phyloP scores from a whole-genome alignment of 1,284 basidiomycete species.

The Trametes polyzona region DNA sequence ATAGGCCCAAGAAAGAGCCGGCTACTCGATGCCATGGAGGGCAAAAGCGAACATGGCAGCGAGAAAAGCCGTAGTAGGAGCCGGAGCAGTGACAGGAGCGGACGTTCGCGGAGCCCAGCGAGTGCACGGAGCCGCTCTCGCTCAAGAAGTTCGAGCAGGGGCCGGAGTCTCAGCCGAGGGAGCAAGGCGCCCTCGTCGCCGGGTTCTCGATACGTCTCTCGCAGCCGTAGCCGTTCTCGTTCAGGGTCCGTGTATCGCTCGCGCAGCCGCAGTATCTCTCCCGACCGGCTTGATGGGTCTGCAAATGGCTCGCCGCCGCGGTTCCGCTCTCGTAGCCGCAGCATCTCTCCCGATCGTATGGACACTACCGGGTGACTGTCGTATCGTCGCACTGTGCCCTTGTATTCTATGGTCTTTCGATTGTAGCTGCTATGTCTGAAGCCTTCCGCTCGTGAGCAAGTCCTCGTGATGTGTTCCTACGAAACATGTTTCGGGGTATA shows the following conservation, averaged over 20 bases:
- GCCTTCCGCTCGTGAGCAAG: too few species aligned
- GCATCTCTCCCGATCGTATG: constrained; percentile 29
- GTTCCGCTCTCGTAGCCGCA: constrained; percentile 33
- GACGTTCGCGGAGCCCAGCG: constrained; percentile 37
- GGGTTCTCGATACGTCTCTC: constrained; percentile 63
- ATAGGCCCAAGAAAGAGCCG: constrained; percentile 82
- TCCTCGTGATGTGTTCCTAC: too few species aligned
- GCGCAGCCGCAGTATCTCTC: constrained; percentile 62
- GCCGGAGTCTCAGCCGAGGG: constrained; percentile 35
- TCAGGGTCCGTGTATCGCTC: constrained; percentile 54
- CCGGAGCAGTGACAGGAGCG: constrained; percentile 41
- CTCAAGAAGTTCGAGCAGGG: constrained; percentile 27
- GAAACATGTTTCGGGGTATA: too few species aligned
- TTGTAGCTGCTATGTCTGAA: too few species aligned
- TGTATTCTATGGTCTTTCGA: neutral
- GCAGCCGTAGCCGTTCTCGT: constrained; percentile 58
- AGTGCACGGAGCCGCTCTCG: constrained; percentile 29
- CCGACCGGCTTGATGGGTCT: constrained; percentile 52
- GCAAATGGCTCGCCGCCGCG: constrained; percentile 16
- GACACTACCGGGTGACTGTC: neutral
- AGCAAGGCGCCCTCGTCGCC: constrained; percentile 44
- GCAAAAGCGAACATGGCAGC: constrained; percentile 55
- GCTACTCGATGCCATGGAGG: constrained; percentile 83
- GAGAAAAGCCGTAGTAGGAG: constrained; percentile 35
- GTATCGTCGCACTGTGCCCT: neutral